Evolutionary conservation across 1,284 basidiomycete species (phyloP), one percentile per base, ranked within the genome.

Genomic region (Malassezia restricta): DNA sequence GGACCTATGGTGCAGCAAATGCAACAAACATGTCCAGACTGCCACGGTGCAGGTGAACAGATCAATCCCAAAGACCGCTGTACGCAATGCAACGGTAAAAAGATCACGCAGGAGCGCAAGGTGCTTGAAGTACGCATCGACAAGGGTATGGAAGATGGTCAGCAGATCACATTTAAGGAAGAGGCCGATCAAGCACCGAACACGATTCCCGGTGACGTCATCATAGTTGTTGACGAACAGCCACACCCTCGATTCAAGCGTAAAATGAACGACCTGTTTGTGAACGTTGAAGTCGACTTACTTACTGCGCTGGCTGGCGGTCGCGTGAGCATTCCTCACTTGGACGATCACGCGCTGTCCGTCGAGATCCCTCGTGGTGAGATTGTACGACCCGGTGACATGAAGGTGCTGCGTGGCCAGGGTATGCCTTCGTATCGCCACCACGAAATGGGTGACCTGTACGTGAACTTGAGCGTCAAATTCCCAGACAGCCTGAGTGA

Each of bases 1-100:
- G 94, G 94, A 33, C 94, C 94, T 14, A 99, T 99, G 94, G 89
- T 99, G 66, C 94, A 99, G 77, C 94, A 99, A 77, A 87, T 98
- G 68, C 94, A 98, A 75, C 86, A 89, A 62, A 80, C 83, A 46
- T 99, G 94, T 77, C 83, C 85, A 71, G 91, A 95, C 31, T 99
- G 94, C 75, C 80, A 79, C 48, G 94, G 88, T 31, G 81, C 82
- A 20, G 94, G 94, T 61, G 92, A 98, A 76, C 80, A 87, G 66
- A 94, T 98, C 78, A 89, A 90, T 76, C 74, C 79, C 52, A 96
- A 92, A 77, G 90, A 98, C 78, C 81, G 85, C 62, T 99, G 94
- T 82, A 82, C 84, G 76, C 77, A 77, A 40, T 99, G 94, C 80
- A 86, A 86, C 75, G 94, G 91, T 63, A 94, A 94, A 79, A 99